Evolutionary conservation across 495 filamentous ascomycete genomes (phyloP).

Genomic region (Aspergillus ostianus): DNA sequence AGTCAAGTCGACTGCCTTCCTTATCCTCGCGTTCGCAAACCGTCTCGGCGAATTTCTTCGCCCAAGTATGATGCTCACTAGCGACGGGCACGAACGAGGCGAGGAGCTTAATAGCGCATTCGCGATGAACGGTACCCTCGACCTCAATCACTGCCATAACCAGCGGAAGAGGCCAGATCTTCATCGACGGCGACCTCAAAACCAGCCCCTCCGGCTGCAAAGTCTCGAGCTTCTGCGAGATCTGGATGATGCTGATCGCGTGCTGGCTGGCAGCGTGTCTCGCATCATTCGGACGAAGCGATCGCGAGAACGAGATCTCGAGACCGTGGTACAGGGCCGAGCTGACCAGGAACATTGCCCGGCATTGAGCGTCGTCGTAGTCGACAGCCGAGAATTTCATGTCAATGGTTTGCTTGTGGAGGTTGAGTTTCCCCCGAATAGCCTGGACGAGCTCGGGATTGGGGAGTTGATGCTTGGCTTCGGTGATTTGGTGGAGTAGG

Average conservation of each 20-base stretch:
- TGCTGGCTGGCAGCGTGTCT: background rate
- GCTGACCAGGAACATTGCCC: background rate
- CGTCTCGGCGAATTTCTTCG: background rate
- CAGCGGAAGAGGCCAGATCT: background rate
- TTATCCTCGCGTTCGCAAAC: background rate
- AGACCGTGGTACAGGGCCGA: background rate
- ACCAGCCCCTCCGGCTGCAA: background rate
- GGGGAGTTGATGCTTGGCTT: background rate
- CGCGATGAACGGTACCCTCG: background rate
- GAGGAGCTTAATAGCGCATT: background rate
- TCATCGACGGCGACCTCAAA: background rate
- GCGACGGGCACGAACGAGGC: background rate
- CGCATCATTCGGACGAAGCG: background rate
- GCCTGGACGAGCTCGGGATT: background rate
- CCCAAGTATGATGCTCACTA: background rate
- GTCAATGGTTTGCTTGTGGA: background rate
- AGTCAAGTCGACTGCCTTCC: background rate
- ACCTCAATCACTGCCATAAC: background rate
- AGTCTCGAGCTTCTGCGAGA: background rate
- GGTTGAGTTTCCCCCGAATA: background rate
- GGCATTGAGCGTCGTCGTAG: background rate
- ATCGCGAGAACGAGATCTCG: background rate
- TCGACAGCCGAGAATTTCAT: background rate
- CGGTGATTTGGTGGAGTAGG: background rate
- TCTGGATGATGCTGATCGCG: background rate